phyloP scores from a whole-genome alignment of 1,284 basidiomycete species.

The Cryptococcus jaspeensis region DNA sequence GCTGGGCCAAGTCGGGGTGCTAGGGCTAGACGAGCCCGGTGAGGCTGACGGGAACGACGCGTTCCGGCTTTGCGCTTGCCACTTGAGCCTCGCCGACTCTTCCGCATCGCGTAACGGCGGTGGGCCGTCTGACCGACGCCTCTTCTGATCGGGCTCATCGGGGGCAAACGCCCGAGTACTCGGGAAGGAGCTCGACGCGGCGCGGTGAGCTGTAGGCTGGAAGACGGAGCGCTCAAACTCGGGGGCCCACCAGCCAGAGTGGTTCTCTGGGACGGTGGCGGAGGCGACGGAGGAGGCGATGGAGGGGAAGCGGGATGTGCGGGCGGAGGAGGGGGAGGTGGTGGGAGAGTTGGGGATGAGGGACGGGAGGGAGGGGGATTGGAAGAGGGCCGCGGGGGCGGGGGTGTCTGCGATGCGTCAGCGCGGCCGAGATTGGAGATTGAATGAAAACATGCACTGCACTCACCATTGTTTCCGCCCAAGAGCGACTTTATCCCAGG shows the following conservation, averaged over 20 bases:
- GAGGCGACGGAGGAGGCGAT: constrained; percentile 28
- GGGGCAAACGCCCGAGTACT: constrained; percentile 11
- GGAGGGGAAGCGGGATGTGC: constrained; percentile 44
- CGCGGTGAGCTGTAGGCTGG: constrained; percentile 1
- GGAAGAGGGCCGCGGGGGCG: constrained; percentile 21
- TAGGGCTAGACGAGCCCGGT: constrained; percentile 1
- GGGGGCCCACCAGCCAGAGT: constrained; percentile 43
- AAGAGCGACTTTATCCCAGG: constrained; percentile 41
- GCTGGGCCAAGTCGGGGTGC: constrained; percentile 1
- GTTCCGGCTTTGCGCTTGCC: constrained; percentile 45
- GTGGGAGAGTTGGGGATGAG: constrained; percentile 34
- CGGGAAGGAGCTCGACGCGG: constrained; percentile 16
- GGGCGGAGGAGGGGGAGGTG: constrained; percentile 35
- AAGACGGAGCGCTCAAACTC: constrained; percentile 25
- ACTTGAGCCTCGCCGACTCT: constrained; percentile 40
- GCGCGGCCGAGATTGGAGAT: neutral
- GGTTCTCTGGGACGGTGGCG: constrained; percentile 16
- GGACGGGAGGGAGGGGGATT: constrained; percentile 33
- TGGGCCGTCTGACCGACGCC: constrained; percentile 41
- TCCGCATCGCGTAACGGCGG: constrained; percentile 36
- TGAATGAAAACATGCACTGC: neutral
- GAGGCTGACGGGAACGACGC: constrained; percentile 35
- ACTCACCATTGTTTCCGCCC: constrained; percentile 22
- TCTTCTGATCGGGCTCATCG: constrained; percentile 40
- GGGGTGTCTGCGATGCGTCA: constrained; percentile 17